phyloP scores from a whole-genome alignment of 495 filamentous ascomycete genomes.

The Talaromyces ruber region DNA sequence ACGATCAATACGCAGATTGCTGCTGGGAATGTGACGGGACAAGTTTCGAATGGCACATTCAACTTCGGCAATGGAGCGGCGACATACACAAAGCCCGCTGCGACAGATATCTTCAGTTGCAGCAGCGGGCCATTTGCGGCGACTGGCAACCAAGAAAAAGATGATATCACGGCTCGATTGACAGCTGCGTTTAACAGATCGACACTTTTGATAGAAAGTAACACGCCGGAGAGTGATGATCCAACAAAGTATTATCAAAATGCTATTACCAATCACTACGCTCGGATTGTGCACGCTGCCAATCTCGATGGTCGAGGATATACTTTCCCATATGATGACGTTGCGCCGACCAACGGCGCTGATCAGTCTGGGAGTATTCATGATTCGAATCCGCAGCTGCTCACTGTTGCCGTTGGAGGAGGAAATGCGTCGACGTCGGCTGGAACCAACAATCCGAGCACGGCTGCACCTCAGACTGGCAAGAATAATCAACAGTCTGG shows the following conservation, averaged over 20 bases:
- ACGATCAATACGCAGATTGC: constrained; percentile 56
- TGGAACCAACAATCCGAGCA: background rate
- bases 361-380: constrained; percentile 60
- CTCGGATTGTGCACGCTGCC: constrained; percentile 54
- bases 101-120: constrained; percentile 62
- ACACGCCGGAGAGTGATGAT: constrained; percentile 41
- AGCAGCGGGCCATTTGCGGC: constrained; percentile 59
- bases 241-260: constrained; percentile 44
- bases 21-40: constrained; percentile 42
- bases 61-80: constrained; percentile 37
- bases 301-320: constrained; percentile 59
- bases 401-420: constrained; percentile 59
- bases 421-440: constrained; percentile 1
- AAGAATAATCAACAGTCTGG: background rate
- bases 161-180: constrained; percentile 54
- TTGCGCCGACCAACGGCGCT: constrained; percentile 42
- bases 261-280: constrained; percentile 61
- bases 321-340: constrained; percentile 76
- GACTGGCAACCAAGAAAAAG: constrained; percentile 33
- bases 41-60: constrained; percentile 39
- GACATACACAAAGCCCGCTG: constrained; percentile 47
- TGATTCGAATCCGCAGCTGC: constrained; percentile 44
- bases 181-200: constrained; percentile 62
- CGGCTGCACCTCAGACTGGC: background rate
- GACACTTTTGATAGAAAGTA: constrained; percentile 42